phyloP scores from a whole-genome alignment of 1,139 yeast genomes.

The Arxiozyma heterogenica region DNA sequence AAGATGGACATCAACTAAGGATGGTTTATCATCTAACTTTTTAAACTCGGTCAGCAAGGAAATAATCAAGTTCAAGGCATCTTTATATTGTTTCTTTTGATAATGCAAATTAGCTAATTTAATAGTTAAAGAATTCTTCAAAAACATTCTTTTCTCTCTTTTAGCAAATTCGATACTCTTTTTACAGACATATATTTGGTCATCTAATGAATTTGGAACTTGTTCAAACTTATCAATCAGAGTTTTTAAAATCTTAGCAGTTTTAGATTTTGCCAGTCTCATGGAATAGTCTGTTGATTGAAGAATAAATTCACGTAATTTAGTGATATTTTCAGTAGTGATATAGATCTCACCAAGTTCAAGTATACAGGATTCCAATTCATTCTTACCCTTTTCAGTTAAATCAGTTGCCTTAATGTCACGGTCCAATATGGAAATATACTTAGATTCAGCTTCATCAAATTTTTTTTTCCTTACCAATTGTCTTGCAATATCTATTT shows the following conservation, averaged over 20 bases:
- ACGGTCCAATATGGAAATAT: slow-evolving; percentile 25
- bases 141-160: slow-evolving; percentile 71
- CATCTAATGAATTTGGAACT: slow-evolving; percentile 58
- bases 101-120: slow-evolving; percentile 72
- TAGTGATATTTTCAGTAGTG: slow-evolving; percentile 36
- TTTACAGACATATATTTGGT: slow-evolving; percentile 65
- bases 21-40: slow-evolving; percentile 88
- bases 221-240: slow-evolving; percentile 71
- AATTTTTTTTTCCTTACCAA: slow-evolving; percentile 43
- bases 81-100: slow-evolving; percentile 54
- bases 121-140: slow-evolving; percentile 81
- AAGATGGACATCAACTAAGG: slow-evolving; percentile 89
- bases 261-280: slow-evolving; percentile 81
- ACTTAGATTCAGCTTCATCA: slow-evolving; percentile 49
- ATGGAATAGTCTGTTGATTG: slow-evolving; percentile 61
- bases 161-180: slow-evolving; percentile 86
- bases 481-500: slow-evolving; percentile 50
- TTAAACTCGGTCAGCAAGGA: slow-evolving; percentile 75
- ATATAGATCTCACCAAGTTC: slow-evolving; percentile 57
- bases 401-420: slow-evolving; percentile 28
- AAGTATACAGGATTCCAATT: slow-evolving; percentile 54
- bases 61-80: slow-evolving; percentile 64
- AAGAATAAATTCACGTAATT: slow-evolving; percentile 55
- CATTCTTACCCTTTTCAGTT: slow-evolving; percentile 33
- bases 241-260: slow-evolving; percentile 75